Base-by-base conservation (phyloP, 2,329 filamentous ascomycete genomes). In the Botrytis deweyae region DNA sequence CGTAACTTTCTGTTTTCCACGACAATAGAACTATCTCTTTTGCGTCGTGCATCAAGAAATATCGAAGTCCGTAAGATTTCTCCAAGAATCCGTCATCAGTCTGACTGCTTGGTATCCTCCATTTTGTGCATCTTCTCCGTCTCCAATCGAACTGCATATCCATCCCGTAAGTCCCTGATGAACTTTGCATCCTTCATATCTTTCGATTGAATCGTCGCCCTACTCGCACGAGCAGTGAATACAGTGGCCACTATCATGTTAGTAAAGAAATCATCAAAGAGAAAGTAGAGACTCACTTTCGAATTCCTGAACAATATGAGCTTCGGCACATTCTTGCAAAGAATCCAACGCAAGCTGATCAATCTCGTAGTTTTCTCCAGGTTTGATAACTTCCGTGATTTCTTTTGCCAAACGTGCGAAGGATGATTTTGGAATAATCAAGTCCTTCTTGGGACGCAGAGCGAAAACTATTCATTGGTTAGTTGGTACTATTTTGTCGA, bases 41-140 rank as follows among this genome's bases (percentile, higher is more conserved):
- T n/a, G 25, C 49, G 9, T 7, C 12, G 3, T 3, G 14, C 7
- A 55, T 55, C 49, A n/a, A 7, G 12, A 16, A n/a, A 25, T 8
- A n/a, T 3, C 25, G 7, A n/a, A 0, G 1, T n/a, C 25, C 12
- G 5, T n/a, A 4, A n/a, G 1, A 7, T 7, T 49, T 55, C 25
- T n/a, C 25, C 49, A n/a, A 55, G 12, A 55, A 16, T 55, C 12
- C 49, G 5, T n/a, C 49, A 55, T 55, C 49, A 55, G 49, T 14
- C 25, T n/a, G 49, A 55, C 25, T 55, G 5, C 25, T n/a, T 7
- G 49, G 6, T n/a, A n/a, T 14, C 12, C 2, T 4, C 49, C 12
- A n/a, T 55, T 55, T n/a, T 16, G 4, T 55, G n/a, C 5, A 55
- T n/a, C 4, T 55, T 55, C 49, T 55, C 3, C 25, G 49, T 20